These are phyloP conservation scores for Naganishia cerealis DNA, from an alignment of 1,284 basidiomycete species.

Conservation along the genomic window DNA sequence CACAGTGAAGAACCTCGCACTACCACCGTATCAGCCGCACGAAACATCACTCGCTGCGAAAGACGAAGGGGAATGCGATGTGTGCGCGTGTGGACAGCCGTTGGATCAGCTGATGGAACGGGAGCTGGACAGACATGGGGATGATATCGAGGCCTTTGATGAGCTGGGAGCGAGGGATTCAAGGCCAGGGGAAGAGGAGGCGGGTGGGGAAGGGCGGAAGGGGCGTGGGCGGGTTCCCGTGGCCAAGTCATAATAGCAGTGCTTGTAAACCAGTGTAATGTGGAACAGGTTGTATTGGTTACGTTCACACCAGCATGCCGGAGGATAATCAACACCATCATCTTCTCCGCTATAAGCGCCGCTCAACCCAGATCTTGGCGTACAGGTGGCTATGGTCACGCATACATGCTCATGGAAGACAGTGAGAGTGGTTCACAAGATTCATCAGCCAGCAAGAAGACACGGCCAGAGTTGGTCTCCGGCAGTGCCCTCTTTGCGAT, in stretches of 20 bases:
- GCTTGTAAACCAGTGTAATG: neutral
- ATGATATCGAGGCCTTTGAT: slow-evolving; percentile 22
- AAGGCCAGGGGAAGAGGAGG: neutral
- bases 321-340: neutral
- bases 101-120: slow-evolving; percentile 28
- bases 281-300: neutral
- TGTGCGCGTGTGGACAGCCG: slow-evolving; percentile 32
- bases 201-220: slow-evolving; percentile 4
- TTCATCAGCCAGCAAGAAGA: too few species aligned
- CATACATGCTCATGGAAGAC: too few species aligned
- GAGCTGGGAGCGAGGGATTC: slow-evolving; percentile 8
- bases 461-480: too few species aligned
- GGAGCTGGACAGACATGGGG: slow-evolving; percentile 28
- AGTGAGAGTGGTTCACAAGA: too few species aligned
- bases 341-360: neutral
- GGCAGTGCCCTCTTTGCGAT: too few species aligned
- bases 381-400: too few species aligned
- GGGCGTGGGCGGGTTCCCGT: slow-evolving; percentile 13
- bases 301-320: neutral
- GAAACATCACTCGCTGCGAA: slow-evolving; percentile 1
- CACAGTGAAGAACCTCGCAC: slow-evolving; percentile 22
- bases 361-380: too few species aligned
- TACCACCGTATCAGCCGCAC: slow-evolving; percentile 28
- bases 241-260: neutral
- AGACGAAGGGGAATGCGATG: slow-evolving; percentile 28